Percentiles rank a stretch among this genome's conserved stretches.
Evolutionary conservation across 495 filamentous ascomycete genomes (phyloP).

Genomic region (Astrothelium macrocarpum): DNA sequence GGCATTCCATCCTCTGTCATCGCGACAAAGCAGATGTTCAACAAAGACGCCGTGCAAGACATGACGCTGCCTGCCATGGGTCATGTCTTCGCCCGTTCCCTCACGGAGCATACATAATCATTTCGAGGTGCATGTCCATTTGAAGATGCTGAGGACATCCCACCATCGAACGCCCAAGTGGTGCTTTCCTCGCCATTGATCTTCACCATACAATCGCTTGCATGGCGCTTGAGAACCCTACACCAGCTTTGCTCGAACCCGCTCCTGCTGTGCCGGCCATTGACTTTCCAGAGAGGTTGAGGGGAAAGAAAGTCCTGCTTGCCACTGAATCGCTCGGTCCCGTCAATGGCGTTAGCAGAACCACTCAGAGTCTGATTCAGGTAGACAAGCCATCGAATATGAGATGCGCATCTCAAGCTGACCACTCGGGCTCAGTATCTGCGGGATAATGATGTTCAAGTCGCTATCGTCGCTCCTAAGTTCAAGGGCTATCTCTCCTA

Average conservation of each 20-base stretch:
- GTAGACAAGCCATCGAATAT: background rate
- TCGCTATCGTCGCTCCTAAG: slow-evolving; percentile 50
- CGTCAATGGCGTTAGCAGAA: slow-evolving; percentile 56
- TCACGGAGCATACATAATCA: background rate
- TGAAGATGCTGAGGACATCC: background rate
- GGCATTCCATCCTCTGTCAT: slow-evolving; percentile 2
- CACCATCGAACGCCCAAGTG: background rate
- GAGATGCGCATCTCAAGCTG: background rate
- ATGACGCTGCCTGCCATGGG: background rate
- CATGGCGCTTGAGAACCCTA: background rate
- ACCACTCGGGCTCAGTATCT: slow-evolving; percentile 38
- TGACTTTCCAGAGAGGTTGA: slow-evolving; percentile 39
- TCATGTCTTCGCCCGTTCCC: background rate
- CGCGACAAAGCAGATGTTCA: background rate
- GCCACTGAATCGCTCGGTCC: slow-evolving; percentile 57
- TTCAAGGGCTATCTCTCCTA: slow-evolving; percentile 26
- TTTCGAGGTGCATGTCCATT: background rate
- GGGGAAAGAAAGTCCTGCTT: slow-evolving; percentile 47
- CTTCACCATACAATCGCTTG: background rate
- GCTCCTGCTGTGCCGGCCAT: slow-evolving; percentile 7
- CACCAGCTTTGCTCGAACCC: background rate
- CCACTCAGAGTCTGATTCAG: slow-evolving; percentile 47
- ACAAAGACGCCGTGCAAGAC: background rate
- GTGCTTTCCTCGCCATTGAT: background rate
- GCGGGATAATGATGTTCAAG: slow-evolving; percentile 43